A percentile compares a stretch with the other conserved stretches of the same genome.
Conservation (phyloP, 148 eudicot species). For the Mesembryanthemum crystallinum region DNA sequence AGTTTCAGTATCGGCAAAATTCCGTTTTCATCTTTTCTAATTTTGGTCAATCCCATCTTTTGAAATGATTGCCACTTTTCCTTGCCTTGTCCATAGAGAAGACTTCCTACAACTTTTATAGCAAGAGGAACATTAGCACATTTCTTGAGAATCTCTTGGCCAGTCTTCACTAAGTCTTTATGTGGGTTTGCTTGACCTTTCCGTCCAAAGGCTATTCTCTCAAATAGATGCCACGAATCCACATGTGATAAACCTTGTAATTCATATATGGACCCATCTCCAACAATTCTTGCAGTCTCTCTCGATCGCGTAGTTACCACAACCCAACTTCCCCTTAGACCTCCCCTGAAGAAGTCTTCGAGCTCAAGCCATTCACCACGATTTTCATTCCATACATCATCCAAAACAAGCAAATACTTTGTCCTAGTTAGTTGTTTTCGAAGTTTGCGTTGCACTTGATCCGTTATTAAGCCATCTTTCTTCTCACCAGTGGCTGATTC, state of each 20-base stretch:
- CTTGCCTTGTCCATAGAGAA: slow-evolving; percentile 1
- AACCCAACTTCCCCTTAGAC: slow-evolving; percentile 26
- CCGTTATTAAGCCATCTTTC: slow-evolving; percentile 5
- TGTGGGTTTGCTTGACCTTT: neutral
- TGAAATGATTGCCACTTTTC: slow-evolving; percentile 19
- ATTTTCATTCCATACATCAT: slow-evolving; percentile 21
- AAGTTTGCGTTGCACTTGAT: slow-evolving; percentile 7
- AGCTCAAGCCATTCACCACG: slow-evolving; percentile 14
- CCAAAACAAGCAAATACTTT: slow-evolving; percentile 15
- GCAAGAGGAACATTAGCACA: too few species aligned
- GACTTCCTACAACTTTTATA: too few species aligned
- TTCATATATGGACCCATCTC: slow-evolving; percentile 7
- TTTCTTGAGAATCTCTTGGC: neutral
- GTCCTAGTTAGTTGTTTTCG: slow-evolving; percentile 4
- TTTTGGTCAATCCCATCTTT: slow-evolving; percentile 23
- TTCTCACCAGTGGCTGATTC: neutral
- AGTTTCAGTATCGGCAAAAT: slow-evolving; percentile 26
- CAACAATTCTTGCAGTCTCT: slow-evolving; percentile 18
- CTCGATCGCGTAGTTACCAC: slow-evolving; percentile 35
- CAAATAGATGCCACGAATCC: slow-evolving; percentile 28
- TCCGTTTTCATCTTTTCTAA: neutral
- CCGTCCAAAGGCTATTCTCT: slow-evolving; percentile 23
- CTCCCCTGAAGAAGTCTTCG: slow-evolving; percentile 7
- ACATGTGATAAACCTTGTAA: slow-evolving; percentile 27
- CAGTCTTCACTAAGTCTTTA: slow-evolving; percentile 19